These are phyloP conservation scores for Truncatella angustata DNA, from an alignment of 2,329 filamentous ascomycete genomes.

Conservation along the genomic window DNA sequence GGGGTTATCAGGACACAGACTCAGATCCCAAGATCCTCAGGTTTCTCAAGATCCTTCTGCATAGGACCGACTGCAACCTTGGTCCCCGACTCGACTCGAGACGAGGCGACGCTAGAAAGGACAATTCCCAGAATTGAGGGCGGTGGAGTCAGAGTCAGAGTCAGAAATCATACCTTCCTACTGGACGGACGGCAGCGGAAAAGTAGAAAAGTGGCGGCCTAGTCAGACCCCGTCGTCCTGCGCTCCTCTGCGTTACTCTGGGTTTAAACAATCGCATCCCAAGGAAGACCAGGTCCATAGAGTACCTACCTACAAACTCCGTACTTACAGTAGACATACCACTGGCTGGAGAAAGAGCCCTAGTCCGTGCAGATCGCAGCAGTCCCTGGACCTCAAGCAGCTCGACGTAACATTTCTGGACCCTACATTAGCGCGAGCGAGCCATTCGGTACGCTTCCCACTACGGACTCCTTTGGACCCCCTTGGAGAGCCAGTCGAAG, in stretches of 20 bases:
- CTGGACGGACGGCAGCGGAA: no score
- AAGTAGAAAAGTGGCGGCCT: background rate
- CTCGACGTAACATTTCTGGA: background rate
- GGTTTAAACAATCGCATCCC: no score
- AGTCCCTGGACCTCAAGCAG: background rate
- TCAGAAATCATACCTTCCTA: background rate
- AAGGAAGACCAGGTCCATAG: no score
- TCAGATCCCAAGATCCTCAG: background rate
- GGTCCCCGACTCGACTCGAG: background rate
- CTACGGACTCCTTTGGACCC: background rate
- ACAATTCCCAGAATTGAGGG: background rate
- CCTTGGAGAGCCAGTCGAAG: background rate
- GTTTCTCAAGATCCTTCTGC: background rate
- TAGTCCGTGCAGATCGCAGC: background rate
- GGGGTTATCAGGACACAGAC: background rate
- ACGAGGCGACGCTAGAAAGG: background rate
- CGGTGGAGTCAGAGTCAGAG: no score
- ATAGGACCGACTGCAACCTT: background rate
- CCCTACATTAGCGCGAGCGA: background rate
- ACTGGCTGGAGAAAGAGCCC: background rate
- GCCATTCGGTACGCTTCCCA: background rate
- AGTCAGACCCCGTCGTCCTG: background rate
- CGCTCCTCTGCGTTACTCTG: background rate
- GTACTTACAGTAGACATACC: no score
- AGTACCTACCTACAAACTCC: no score